These are phyloP conservation scores for Fagopyrum esculentum DNA, from an alignment of 148 eudicot species.

Conservation along the genomic window DNA sequence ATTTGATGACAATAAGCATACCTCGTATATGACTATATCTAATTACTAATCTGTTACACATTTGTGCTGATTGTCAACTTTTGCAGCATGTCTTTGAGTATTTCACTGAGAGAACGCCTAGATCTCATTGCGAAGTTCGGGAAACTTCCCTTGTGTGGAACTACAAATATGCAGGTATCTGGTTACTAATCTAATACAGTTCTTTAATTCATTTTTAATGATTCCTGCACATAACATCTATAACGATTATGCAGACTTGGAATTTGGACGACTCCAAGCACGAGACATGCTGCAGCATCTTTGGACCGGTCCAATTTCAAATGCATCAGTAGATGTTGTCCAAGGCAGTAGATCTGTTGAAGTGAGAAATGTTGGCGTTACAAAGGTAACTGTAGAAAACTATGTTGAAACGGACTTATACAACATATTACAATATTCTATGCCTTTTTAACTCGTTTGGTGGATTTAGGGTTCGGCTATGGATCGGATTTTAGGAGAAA, in stretches of 20 bases:
- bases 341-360: slow-evolving; percentile 95
- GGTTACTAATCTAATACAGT: background rate
- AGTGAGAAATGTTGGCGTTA: slow-evolving; percentile 93
- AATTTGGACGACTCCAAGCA: slow-evolving; percentile 92
- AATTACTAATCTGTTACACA: background rate
- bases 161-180: slow-evolving; percentile 86
- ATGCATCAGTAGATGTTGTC: slow-evolving; percentile 94
- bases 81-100: slow-evolving; percentile 92
- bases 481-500: slow-evolving; percentile 91
- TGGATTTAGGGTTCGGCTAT: slow-evolving; percentile 76
- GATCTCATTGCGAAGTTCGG: slow-evolving; percentile 91
- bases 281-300: slow-evolving; percentile 99
- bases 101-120: slow-evolving; percentile 89
- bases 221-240: background rate
- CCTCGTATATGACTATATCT: too few species aligned
- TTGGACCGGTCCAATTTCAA: slow-evolving; percentile 97
- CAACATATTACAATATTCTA: background rate
- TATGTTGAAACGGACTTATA: background rate
- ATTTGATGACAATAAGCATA: too few species aligned
- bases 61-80: slow-evolving; percentile 11
- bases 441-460: background rate
- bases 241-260: slow-evolving; percentile 41
- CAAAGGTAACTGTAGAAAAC: slow-evolving; percentile 46
- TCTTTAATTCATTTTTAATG: background rate
- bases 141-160: slow-evolving; percentile 98